These are phyloP conservation scores for Plasmodium vivax DNA, from an alignment of 169 alveolate species.

Conservation along the genomic window DNA sequence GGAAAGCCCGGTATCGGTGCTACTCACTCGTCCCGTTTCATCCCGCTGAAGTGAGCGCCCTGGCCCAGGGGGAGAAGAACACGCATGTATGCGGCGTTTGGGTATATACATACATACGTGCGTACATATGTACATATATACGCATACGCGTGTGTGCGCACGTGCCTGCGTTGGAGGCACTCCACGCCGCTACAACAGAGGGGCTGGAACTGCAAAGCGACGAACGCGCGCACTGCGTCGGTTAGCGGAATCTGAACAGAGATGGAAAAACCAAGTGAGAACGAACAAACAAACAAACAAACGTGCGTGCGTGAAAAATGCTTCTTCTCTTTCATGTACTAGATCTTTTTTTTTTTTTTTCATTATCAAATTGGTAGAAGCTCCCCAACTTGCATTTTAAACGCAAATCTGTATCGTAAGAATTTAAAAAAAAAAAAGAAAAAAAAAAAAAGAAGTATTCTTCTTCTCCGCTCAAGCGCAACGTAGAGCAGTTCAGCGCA, in stretches of 20 bases:
- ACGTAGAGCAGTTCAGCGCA: neutral
- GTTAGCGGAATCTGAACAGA: neutral
- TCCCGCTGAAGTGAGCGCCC: conserved; percentile 90
- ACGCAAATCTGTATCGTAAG: neutral
- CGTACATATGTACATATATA: neutral
- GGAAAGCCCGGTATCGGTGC: conserved; percentile 99
- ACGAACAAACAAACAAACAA: neutral
- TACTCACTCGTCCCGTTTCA: conserved; percentile 95
- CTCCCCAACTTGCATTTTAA: conserved; percentile 24
- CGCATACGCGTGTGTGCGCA: neutral
- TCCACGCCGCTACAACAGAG: neutral
- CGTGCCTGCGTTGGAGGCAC: neutral
- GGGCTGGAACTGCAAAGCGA: neutral
- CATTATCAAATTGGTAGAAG: neutral
- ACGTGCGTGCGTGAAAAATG: neutral
- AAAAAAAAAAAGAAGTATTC: neutral
- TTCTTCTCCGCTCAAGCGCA: neutral
- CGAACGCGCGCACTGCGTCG: neutral
- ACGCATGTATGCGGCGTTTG: neutral
- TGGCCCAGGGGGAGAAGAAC: neutral
- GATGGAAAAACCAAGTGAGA: conserved; percentile 3
- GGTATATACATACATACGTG: neutral
- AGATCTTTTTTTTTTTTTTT: conserved; percentile 22
- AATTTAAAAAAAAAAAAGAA: neutral
- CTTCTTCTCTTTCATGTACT: neutral